phyloP scores from a whole-genome alignment of 2,329 filamentous ascomycete species.

The Amphichorda felina region DNA sequence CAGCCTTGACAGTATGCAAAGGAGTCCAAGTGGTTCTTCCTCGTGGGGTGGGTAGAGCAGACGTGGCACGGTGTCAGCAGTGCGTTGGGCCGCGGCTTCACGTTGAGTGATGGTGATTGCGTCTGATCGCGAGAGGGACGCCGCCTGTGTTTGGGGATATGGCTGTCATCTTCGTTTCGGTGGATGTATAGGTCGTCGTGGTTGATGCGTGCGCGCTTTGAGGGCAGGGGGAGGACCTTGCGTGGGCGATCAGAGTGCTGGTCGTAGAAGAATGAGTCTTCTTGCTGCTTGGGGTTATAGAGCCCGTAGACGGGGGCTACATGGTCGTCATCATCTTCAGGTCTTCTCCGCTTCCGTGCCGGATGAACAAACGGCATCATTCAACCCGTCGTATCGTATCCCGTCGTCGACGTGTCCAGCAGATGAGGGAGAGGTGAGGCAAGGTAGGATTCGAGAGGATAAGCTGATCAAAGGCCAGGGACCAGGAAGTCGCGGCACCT shows the following conservation, averaged over 20 bases:
- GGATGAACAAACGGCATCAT: slow-evolving; percentile 5
- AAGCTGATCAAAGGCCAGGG: too few species aligned
- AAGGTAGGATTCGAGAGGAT: neutral
- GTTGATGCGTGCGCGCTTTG: slow-evolving; percentile 16
- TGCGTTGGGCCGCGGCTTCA: slow-evolving; percentile 2
- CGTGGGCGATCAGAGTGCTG: slow-evolving; percentile 11
- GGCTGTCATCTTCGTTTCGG: slow-evolving; percentile 1
- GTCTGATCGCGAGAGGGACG: slow-evolving; percentile 5
- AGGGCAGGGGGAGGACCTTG: slow-evolving; percentile 15
- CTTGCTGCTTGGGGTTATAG: slow-evolving; percentile 12
- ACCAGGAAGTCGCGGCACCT: too few species aligned
- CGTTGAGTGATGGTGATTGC: slow-evolving; percentile 2
- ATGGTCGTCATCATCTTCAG: slow-evolving; percentile 10
- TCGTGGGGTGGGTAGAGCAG: slow-evolving; percentile 53
- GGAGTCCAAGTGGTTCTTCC: slow-evolving; percentile 53
- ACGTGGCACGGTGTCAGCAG: slow-evolving; percentile 50
- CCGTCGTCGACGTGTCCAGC: too few species aligned
- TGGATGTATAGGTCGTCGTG: neutral
- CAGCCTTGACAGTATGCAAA: slow-evolving; percentile 55
- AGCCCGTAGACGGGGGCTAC: slow-evolving; percentile 9
- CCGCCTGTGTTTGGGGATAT: slow-evolving; percentile 1
- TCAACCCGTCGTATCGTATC: too few species aligned
- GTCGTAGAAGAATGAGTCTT: slow-evolving; percentile 14
- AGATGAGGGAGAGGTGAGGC: too few species aligned
- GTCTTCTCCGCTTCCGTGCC: slow-evolving; percentile 21